Conservation (phyloP, 2,329 filamentous ascomycete genomes). For the Camillea tinctor region DNA sequence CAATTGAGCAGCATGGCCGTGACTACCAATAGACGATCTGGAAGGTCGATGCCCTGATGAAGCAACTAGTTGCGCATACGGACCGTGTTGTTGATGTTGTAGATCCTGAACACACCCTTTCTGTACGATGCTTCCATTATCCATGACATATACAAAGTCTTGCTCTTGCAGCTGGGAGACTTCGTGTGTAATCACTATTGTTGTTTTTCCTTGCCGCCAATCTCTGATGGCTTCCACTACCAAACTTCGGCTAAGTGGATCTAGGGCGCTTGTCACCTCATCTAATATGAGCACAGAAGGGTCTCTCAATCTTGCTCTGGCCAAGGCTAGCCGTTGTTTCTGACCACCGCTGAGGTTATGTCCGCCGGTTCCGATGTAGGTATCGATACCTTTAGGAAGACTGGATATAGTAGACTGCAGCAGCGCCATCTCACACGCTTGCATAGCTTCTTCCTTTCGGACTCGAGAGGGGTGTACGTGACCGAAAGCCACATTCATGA, state of each 20-base stretch:
- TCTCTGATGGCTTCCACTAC: constrained; percentile 73
- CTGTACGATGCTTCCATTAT: constrained; percentile 65
- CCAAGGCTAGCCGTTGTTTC: constrained; percentile 76
- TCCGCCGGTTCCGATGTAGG: constrained; percentile 67
- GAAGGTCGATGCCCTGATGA: constrained; percentile 8
- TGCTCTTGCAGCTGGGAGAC: constrained; percentile 68
- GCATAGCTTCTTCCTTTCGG: constrained; percentile 53
- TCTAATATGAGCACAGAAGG: constrained; percentile 82
- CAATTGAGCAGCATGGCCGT: background rate
- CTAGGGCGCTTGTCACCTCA: constrained; percentile 83
- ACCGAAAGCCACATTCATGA: constrained; percentile 76
- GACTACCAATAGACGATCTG: constrained; percentile 9
- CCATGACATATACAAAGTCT: constrained; percentile 80
- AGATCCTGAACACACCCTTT: constrained; percentile 64
- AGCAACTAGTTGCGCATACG: constrained; percentile 46
- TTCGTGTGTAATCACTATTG: constrained; percentile 91
- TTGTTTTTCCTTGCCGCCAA: constrained; percentile 81
- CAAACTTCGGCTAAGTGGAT: constrained; percentile 64
- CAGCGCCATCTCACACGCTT: constrained; percentile 65
- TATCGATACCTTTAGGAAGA: constrained; percentile 71
- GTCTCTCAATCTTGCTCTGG: constrained; percentile 73
- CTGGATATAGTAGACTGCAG: constrained; percentile 65
- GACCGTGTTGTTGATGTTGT: constrained; percentile 37
- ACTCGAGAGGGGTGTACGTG: constrained; percentile 48
- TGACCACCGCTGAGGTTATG: constrained; percentile 80